These are phyloP conservation scores for Lanmaoa pseudosensibilis DNA, from an alignment of 768 basidiomycete genomes.

Conservation along the genomic window DNA sequence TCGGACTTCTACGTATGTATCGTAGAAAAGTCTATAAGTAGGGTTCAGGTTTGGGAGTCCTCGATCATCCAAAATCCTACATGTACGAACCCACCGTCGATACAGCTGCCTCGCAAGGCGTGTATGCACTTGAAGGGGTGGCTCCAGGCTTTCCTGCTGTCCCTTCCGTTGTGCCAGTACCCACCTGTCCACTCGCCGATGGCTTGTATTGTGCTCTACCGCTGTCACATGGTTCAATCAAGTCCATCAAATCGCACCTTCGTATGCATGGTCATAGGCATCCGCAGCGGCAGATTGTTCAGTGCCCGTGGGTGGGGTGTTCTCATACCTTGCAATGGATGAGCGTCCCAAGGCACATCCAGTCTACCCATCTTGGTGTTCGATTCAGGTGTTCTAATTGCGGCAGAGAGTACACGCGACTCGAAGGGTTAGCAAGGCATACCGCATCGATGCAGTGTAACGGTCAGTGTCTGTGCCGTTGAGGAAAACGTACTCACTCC, in stretches of 20 bases:
- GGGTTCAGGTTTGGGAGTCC: too few relatives aligned
- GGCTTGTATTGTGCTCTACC: neutral
- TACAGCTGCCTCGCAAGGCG: neutral
- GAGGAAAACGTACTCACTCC: neutral
- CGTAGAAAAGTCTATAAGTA: too few relatives aligned
- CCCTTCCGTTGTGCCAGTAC: neutral
- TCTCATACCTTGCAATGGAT: neutral
- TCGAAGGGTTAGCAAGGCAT: constrained; percentile 5
- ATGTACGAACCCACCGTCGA: too few relatives aligned
- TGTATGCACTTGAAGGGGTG: neutral
- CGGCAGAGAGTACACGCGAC: constrained; percentile 4
- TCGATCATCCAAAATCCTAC: too few relatives aligned
- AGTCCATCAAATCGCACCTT: constrained; percentile 10
- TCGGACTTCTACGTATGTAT: too few relatives aligned
- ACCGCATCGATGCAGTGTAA: neutral
- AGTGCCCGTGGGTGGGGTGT: constrained; percentile 14
- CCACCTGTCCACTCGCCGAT: constrained; percentile 1
- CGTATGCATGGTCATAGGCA: constrained; percentile 10
- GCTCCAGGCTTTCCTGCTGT: neutral
- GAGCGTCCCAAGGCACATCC: constrained; percentile 10
- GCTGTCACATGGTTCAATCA: neutral
- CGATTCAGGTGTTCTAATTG: constrained; percentile 1
- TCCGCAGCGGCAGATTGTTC: neutral
- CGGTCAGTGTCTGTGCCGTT: neutral
- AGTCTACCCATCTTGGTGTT: constrained; percentile 3